Base-by-base conservation (phyloP, 768 basidiomycete species). In the Erythrobasidium yunnanense region DNA sequence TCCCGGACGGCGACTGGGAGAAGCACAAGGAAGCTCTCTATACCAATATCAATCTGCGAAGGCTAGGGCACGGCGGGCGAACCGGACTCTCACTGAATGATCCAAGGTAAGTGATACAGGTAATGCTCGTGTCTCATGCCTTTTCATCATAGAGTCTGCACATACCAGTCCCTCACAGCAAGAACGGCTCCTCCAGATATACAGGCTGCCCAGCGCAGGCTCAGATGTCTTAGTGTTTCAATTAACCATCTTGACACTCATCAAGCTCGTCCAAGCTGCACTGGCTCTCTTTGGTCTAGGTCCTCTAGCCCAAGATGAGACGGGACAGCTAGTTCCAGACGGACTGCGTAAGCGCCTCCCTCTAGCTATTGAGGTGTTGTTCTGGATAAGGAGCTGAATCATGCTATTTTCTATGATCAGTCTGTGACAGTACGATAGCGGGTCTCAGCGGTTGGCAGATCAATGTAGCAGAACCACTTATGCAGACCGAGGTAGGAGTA, bases 241-340 rank as follows among this genome's bases (percentile, higher is more conserved):
- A n/a, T n/a, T 30, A 1, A 47, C 66, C 22, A 49, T 70, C 1
- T 27, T 70, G 29, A 34, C 25, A 2, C 42, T 68, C 8, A 34
- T 68, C 15, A 49, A 32, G 15, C 53, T 68, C 1, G 70, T 70
- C 4, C 70, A 70, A 30, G 60, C 69, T 30, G 67, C 70, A 1
- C 55, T 70, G 11, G 54, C 70, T 1, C 56, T 70, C 2, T 70
- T 66, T 27, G 54, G 65, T 5, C 49, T 68, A n/a, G 70, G 70
- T 8, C 65, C 68, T 17, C 47, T 68, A 18, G 60, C 42, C 15
- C 46, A 32, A 17, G 35, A 27, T 32, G n/a, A 34, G 11, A 5
- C 8, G 5, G 23, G 13, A 25, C 56, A 30, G 23, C 32, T 54
- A 2, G 56, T 33, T 23, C 57, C 63, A 4, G 66, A 65, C 46